Base-by-base conservation (phyloP, 768 basidiomycete genomes). In the Mycena kentingensis region DNA sequence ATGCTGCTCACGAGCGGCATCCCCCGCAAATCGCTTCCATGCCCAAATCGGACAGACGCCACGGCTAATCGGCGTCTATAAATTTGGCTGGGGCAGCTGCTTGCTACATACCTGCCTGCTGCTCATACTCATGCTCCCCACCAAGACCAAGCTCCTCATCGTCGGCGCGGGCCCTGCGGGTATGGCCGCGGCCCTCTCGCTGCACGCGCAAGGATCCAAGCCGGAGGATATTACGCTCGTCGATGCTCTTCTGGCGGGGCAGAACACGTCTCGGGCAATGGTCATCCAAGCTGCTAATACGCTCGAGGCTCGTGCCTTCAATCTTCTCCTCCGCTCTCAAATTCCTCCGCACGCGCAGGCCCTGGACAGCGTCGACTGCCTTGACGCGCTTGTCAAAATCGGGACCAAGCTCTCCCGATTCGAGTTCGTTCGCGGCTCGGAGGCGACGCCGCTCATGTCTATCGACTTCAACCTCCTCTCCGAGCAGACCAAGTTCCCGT, bases 211-310 rank as follows among this genome's bases (percentile, higher is more conserved):
- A 19, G 73, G 68, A 3, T 64, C 71, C 41, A 18, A 47, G 10
- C 37, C 47, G 7, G 60, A 46, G 10, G 67, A 75, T 27, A 60
- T 80, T 21, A 52, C 69, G 10, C 58, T 79, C 8, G 75, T 78
- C 1, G 77, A 79, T 37, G 68, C 70, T 13, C 21, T 67, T 4
- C 24, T 46, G 0, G 48, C 67, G n/a, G 73, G 70, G 2, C 55
- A 69, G 36, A 71, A 70, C 42, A 57, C 54, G 18, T 78, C 78
- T 7, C 74, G 78, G 16, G 77, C 78, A 0, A 42, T 72, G 3
- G 63, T 70, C 10, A 53, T 79, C 22, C 78, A 80, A 50, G 71
- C 78, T 10, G 71, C 70, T n/a, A n/a, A n/a, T 37, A 78, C 78
- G 7, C 63, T 80, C n/a, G 78, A 79, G 62, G 77, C 72, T 50